Conservation (phyloP, 164 flowering plant species). For the Aristolochia californica region DNA sequence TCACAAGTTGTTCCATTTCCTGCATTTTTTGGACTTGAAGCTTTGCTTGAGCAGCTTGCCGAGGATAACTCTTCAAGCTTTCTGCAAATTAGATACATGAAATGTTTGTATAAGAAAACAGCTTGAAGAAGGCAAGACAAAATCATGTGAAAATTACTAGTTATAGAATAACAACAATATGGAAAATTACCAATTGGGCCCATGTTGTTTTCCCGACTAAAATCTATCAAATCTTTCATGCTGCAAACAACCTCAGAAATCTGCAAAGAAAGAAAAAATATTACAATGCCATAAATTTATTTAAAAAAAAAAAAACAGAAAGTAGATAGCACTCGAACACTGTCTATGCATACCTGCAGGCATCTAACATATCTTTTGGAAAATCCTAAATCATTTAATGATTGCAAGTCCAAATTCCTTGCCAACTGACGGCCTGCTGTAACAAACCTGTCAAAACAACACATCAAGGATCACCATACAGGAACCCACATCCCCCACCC, state of each 20-base stretch:
- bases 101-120: neutral
- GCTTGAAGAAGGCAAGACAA: neutral
- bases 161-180: neutral
- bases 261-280: constrained; percentile 20
- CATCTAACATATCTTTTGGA: constrained; percentile 94
- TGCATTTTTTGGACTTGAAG: constrained; percentile 61
- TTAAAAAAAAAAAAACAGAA: neutral
- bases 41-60: constrained; percentile 42
- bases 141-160: neutral
- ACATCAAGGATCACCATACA: neutral
- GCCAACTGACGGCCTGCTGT: constrained; percentile 86
- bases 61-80: constrained; percentile 75
- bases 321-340: neutral
- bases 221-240: constrained; percentile 88
- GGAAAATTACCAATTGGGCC: constrained; percentile 81
- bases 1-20: constrained; percentile 63
- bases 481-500: too few relatives aligned
- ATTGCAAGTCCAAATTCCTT: constrained; percentile 70
- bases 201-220: constrained; percentile 50
- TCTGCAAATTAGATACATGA: constrained; percentile 33
- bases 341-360: constrained; percentile 52
- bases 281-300: neutral
- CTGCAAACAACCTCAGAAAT: constrained; percentile 91
- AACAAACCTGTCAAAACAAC: constrained; percentile 47
- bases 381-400: constrained; percentile 90